A percentile compares a stretch with the other conserved stretches of the same genome.
Conservation (phyloP, 306 rosid species). For the Lathyrus sativus region DNA sequence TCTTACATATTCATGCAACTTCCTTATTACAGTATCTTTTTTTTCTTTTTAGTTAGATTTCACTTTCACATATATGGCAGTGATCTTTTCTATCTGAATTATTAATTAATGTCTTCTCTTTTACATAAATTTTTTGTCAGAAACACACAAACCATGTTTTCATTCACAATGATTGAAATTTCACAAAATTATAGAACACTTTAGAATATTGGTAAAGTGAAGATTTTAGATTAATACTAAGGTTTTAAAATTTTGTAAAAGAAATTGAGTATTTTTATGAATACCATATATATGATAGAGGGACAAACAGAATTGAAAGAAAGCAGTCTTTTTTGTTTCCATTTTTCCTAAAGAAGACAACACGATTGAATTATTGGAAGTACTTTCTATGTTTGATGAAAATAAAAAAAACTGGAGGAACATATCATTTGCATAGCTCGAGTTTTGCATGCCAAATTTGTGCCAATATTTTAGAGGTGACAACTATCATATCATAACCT, state of each 20-base stretch:
- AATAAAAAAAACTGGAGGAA: conserved; percentile 12
- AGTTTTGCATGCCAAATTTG: conserved; percentile 18
- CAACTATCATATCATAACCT: not conserved
- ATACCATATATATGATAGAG: conserved; percentile 21
- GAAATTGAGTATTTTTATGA: not conserved
- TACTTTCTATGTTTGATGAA: not conserved
- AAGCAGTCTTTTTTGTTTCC: conserved; percentile 28
- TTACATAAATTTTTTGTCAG: not conserved
- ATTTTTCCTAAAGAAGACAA: conserved; percentile 4
- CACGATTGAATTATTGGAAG: conserved; percentile 17
- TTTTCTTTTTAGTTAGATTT: not conserved
- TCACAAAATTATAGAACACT: not conserved
- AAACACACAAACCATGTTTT: no score
- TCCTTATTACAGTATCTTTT: not conserved
- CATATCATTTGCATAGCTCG: conserved; percentile 5
- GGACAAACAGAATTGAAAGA: conserved; percentile 40
- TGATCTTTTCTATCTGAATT: conserved; percentile 3
- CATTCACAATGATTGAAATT: not conserved
- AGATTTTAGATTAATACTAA: not conserved
- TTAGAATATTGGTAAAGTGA: not conserved
- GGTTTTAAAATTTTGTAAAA: not conserved
- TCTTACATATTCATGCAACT: conserved; percentile 31
- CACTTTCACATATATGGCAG: not conserved
- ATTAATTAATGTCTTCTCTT: conserved; percentile 31
- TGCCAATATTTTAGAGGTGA: not conserved